Percentiles rank a stretch among this genome's conserved stretches.
phyloP scores from a whole-genome alignment of 1,284 basidiomycete species.

The Sporisorium exsertum region DNA sequence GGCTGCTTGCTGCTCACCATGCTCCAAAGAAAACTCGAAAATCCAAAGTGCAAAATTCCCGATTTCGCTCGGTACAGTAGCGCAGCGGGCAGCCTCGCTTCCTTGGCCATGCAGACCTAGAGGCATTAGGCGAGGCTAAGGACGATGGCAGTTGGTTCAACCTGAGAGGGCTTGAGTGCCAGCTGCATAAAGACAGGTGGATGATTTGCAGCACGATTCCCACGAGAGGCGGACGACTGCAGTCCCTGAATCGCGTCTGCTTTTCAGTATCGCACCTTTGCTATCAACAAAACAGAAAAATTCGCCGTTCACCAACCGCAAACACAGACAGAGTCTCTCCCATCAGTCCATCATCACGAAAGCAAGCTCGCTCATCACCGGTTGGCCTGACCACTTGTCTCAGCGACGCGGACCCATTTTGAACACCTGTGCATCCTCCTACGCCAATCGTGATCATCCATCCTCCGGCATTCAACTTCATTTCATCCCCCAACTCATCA shows the following conservation, averaged over 20 bases:
- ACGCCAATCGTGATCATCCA: neutral
- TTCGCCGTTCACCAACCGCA: neutral
- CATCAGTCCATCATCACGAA: neutral
- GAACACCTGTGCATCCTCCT: neutral
- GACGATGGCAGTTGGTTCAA: neutral
- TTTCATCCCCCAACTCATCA: too few species aligned
- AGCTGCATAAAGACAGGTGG: conserved; percentile 7
- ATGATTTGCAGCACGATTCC: conserved; percentile 68
- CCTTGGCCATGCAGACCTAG: neutral
- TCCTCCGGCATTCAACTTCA: neutral
- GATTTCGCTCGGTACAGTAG: neutral
- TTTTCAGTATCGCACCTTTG: neutral
- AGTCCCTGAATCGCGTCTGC: neutral
- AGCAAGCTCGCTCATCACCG: neutral
- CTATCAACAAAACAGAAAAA: conserved; percentile 8
- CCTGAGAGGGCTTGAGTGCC: conserved; percentile 5
- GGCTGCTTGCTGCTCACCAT: neutral
- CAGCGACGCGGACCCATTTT: neutral
- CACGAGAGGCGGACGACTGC: neutral
- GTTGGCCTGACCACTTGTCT: neutral
- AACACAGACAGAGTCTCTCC: neutral
- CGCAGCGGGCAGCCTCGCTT: neutral
- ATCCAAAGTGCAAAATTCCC: neutral
- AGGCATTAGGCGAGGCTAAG: neutral
- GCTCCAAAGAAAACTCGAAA: neutral